These are phyloP conservation scores for Aspergillus hiratsukae DNA, from an alignment of 2,329 filamentous ascomycete genomes.

Conservation along the genomic window DNA sequence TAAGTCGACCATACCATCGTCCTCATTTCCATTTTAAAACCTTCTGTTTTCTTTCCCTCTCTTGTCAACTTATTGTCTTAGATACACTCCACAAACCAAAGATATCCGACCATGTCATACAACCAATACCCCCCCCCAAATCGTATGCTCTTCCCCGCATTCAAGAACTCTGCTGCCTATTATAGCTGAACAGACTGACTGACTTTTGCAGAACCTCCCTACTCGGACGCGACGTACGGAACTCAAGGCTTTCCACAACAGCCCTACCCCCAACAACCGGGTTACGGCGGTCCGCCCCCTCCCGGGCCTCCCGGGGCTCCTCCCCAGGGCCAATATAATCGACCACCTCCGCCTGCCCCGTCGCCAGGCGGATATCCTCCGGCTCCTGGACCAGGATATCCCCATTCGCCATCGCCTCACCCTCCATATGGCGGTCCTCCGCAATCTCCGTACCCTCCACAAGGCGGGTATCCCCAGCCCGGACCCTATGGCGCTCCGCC, in stretches of 20 bases:
- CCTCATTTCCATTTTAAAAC: not conserved
- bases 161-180: not conserved
- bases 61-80: too few relatives aligned
- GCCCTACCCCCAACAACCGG: constrained; percentile 19
- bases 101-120: constrained; percentile 3
- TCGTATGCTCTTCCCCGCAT: constrained; percentile 1
- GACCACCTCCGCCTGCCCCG: constrained; percentile 20
- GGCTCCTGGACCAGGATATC: constrained; percentile 14
- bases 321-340: constrained; percentile 24
- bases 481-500: constrained; percentile 36
- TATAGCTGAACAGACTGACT: not conserved
- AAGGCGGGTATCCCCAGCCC: constrained; percentile 28
- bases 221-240: constrained; percentile 25
- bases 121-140: constrained; percentile 5
- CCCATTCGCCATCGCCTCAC: constrained; percentile 13
- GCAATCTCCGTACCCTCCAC: constrained; percentile 9
- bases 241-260: constrained; percentile 22
- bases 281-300: constrained; percentile 15
- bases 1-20: not conserved
- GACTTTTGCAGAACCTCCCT: constrained; percentile 18
- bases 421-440: constrained; percentile 13
- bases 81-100: not conserved
- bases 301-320: constrained; percentile 17
- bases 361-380: constrained; percentile 30
- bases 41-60: not conserved